These are phyloP conservation scores for Xylariomycetidae sp. DNA, from an alignment of 2,329 filamentous ascomycete species.

Conservation along the genomic window DNA sequence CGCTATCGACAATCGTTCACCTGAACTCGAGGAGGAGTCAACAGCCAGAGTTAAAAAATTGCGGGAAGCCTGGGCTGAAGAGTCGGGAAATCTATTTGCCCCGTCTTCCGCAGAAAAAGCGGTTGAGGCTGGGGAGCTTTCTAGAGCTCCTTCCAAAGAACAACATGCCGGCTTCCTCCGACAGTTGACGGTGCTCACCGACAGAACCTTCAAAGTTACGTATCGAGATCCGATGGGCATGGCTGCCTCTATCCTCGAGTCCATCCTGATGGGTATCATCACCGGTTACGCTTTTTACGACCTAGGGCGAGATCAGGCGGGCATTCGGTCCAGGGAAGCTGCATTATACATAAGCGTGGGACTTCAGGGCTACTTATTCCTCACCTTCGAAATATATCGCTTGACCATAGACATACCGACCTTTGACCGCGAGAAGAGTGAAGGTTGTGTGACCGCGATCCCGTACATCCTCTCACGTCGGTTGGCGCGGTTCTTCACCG, in stretches of 20 bases:
- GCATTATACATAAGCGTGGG: constrained; percentile 68
- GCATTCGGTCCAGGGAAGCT: constrained; percentile 69
- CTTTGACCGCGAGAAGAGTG: constrained; percentile 71
- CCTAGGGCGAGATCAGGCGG: constrained; percentile 60
- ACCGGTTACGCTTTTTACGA: constrained; percentile 70
- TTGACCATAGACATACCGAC: constrained; percentile 69
- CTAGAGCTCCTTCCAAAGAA: constrained; percentile 16
- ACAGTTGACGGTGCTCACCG: constrained; percentile 62
- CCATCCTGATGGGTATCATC: constrained; percentile 65
- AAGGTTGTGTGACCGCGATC: constrained; percentile 65
- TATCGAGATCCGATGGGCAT: constrained; percentile 75
- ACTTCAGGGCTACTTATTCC: constrained; percentile 70
- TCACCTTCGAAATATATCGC: constrained; percentile 73
- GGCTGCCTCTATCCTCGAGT: constrained; percentile 64
- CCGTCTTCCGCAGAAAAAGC: constrained; percentile 16
- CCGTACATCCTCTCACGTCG: constrained; percentile 68
- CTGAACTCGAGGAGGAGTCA: constrained; percentile 59
- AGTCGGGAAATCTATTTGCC: constrained; percentile 26
- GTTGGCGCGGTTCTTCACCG: constrained; percentile 62
- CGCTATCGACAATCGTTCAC: constrained; percentile 66
- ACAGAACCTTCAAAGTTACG: constrained; percentile 66
- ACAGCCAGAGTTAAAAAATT: constrained; percentile 56
- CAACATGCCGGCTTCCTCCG: constrained; percentile 54
- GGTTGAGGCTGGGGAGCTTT: constrained; percentile 5
- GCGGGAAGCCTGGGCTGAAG: constrained; percentile 53